phyloP scores from a whole-genome alignment of 768 basidiomycete genomes.

The Lactarius evosmus region DNA sequence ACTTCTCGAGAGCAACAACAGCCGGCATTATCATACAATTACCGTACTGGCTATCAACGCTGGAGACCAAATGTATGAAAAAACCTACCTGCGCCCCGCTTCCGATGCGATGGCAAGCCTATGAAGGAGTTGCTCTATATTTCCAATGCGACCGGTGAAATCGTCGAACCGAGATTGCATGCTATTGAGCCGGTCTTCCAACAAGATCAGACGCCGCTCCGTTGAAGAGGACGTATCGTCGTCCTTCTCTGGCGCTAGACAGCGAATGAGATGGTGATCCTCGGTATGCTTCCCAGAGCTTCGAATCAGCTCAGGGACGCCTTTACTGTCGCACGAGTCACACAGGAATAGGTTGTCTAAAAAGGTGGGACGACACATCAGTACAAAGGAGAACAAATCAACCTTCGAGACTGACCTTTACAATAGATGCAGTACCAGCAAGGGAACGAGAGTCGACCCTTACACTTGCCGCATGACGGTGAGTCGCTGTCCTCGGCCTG shows the following conservation, averaged over 20 bases:
- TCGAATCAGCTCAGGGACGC: slow-evolving; percentile 10
- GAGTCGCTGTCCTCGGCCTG: slow-evolving; percentile 21
- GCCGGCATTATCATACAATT: no score
- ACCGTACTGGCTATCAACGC: no score
- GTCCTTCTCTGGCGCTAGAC: neutral
- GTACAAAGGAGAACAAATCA: neutral
- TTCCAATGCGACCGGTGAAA: neutral
- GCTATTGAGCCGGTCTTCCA: slow-evolving; percentile 9
- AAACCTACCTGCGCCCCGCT: no score
- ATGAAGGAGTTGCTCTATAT: slow-evolving; percentile 3
- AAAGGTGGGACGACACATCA: neutral
- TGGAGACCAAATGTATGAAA: no score
- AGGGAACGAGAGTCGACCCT: slow-evolving; percentile 16
- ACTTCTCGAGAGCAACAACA: no score
- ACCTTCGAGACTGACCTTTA: neutral
- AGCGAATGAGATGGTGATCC: slow-evolving; percentile 15
- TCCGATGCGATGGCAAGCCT: no score
- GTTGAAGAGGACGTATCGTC: neutral
- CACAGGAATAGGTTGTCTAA: slow-evolving; percentile 9
- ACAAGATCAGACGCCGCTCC: slow-evolving; percentile 11
- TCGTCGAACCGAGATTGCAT: slow-evolving; percentile 14
- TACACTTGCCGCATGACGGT: slow-evolving; percentile 30
- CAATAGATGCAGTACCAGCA: slow-evolving; percentile 6
- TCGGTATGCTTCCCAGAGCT: slow-evolving; percentile 7
- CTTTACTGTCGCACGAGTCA: slow-evolving; percentile 23